Conservation (phyloP, 2,329 filamentous ascomycete genomes). For the Aspergillus sergii region DNA sequence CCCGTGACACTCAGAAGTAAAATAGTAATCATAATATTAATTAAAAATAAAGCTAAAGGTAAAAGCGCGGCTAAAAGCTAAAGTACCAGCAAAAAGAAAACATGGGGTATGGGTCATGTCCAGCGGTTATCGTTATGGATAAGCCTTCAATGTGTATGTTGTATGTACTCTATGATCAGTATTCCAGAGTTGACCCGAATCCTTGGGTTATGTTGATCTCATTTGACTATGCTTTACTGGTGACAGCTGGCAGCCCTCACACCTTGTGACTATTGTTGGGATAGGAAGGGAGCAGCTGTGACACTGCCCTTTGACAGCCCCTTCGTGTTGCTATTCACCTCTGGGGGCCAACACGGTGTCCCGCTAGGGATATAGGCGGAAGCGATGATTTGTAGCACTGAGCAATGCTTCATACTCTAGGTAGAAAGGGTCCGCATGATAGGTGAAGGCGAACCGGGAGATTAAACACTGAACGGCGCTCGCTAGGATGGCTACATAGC, state of each 20-base stretch:
- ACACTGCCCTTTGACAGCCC: constrained; percentile 12
- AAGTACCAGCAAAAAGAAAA: constrained; percentile 1
- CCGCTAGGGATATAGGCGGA: background rate
- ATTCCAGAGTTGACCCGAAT: background rate
- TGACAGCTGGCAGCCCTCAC: constrained; percentile 22
- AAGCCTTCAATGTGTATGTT: background rate
- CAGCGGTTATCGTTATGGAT: background rate
- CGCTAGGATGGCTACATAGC: constrained; percentile 10
- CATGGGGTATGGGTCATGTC: background rate
- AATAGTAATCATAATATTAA: background rate
- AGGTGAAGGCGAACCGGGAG: background rate
- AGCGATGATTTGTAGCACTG: background rate
- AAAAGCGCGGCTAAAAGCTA: constrained; percentile 9
- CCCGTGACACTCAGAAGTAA: constrained; percentile 16
- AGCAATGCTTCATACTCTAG: constrained; percentile 2
- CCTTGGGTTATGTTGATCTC: constrained; percentile 8
- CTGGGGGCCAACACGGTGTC: background rate
- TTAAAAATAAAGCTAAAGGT: background rate
- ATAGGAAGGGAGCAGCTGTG: constrained; percentile 13
- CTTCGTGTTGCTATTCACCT: background rate
- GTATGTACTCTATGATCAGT: background rate
- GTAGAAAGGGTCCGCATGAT: background rate
- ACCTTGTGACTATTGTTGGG: constrained; percentile 22
- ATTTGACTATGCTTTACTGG: constrained; percentile 12
- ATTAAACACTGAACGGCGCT: background rate